Evolutionary conservation across 805 yeast genomes (phyloP).

Genomic region (Barnettozyma californica): DNA sequence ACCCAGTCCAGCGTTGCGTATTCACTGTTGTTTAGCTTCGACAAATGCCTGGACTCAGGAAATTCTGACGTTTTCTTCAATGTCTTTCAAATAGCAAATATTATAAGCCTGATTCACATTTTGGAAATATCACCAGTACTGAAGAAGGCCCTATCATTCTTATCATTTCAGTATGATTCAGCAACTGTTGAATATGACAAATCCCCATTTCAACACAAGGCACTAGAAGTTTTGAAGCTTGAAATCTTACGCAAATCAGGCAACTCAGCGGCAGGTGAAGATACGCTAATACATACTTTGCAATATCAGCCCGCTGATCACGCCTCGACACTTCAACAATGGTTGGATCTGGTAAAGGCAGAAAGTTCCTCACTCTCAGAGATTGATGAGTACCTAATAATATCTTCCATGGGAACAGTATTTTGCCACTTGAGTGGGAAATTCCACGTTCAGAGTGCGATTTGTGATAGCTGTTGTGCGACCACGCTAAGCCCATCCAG

Average conservation of each 20-base stretch:
- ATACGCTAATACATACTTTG: not conserved
- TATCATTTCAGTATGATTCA: slow-evolving; percentile 8
- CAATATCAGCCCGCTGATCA: not conserved
- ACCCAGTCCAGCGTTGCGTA: slow-evolving; percentile 7
- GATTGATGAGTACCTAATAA: slow-evolving; percentile 16
- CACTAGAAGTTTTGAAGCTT: slow-evolving; percentile 16
- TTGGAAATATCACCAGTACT: slow-evolving; percentile 7
- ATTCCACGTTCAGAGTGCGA: slow-evolving; percentile 15
- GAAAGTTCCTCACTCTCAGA: not conserved
- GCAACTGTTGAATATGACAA: not conserved
- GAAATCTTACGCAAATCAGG: slow-evolving; percentile 5
- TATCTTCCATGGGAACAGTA: slow-evolving; percentile 34
- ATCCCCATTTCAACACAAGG: slow-evolving; percentile 14
- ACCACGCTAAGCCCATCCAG: slow-evolving; percentile 1
- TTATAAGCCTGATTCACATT: slow-evolving; percentile 1
- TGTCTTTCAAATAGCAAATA: slow-evolving; percentile 8
- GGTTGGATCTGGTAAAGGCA: slow-evolving; percentile 10
- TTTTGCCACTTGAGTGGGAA: slow-evolving; percentile 33
- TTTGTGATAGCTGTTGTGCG: slow-evolving; percentile 15
- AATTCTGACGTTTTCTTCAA: slow-evolving; percentile 1
- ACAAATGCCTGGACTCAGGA: slow-evolving; percentile 2
- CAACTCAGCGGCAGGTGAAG: not conserved
- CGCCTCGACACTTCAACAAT: slow-evolving; percentile 1
- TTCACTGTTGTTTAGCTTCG: slow-evolving; percentile 3
- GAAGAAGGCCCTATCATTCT: slow-evolving; percentile 9